Evolutionary conservation across 2,329 filamentous ascomycete species (phyloP), one percentile per base, ranked within the genome.

Genomic region (Ceratocystis albifundus): DNA sequence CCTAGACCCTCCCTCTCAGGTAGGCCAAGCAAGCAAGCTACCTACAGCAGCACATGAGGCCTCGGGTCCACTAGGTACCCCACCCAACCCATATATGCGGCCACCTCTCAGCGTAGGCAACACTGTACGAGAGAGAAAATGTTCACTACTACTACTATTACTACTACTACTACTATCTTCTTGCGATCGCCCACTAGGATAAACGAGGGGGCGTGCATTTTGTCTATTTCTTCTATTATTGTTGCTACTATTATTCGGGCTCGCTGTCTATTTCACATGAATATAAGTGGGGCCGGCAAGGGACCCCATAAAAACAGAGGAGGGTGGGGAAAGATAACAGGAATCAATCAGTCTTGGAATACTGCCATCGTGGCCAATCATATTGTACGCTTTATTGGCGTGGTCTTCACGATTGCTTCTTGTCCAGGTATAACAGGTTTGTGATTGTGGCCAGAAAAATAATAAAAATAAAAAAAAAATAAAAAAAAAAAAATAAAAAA

Each of bases 161-260:
- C n/a, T n/a, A n/a, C n/a, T n/a, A 17, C 12, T 30, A 6, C 12
- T 17, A 32, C 2, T 30, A 57, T 17, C 28, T 57, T 30, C 15
- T 10, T 57, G 53, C 53, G 25, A 57, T 57, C 53, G 53, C 28
- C 53, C 15, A 6, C 53, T 30, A 57, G 53, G 53, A 57, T 57
- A 30, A n/a, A 41, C 3, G 22, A 28, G 53, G 53, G 53, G 25
- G 53, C n/a, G 20, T 57, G 53, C 53, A 30, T 55, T 15, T 5
- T 25, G 22, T 20, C 10, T 25, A 30, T 12, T 10, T 25, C 17
- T 57, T 30, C n/a, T n/a, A n/a, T n/a, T 41, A 12, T 12, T 15
- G 36, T 4, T 15, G 36, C 36, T 41, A 41, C 36, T 41, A 41
- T 41, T 41, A 41, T 10, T 12, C 2, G 10, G 36, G 17, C 28